Base-by-base conservation (phyloP, 148 eudicot genomes). In the Camellia granthamiana region DNA sequence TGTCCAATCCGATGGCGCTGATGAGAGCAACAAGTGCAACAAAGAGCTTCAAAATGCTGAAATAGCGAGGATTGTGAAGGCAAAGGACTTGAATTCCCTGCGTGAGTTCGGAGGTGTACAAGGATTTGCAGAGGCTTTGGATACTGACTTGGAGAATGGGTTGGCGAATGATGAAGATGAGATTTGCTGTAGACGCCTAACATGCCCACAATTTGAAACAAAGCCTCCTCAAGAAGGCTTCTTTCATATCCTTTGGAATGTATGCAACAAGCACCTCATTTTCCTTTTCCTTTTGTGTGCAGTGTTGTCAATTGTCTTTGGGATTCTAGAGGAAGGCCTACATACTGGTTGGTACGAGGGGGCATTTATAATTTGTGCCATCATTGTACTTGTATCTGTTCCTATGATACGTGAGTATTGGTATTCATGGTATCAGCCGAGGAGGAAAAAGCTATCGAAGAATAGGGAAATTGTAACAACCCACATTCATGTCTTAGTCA, bases 41-140 rank as follows among this genome's bases (percentile, higher is more conserved):
- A 65, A 30, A 68, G 44, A 64, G 46, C 80, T 46, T 46, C 79
- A 71, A 60, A 64, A 56, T 11, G 18, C 54, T 19, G 77, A 11
- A 38, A 80, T 84, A 60, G 55, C 49, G 64, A n/a, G 46, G 54
- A 84, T 81, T 63, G 74, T 84, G 38, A 79, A 75, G 61, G 59
- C 61, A 11, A 72, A 70, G 69, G 66, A 80, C 43, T 75, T 78
- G 79, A 13, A 61, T 1, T 44, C 69, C 21, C 62, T 81, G 52
- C 60, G 3, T 66, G 63, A 60, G 0, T 80, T 67, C 5, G 87
- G 87, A 78, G 84, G 84, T 41, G 64, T 78, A 10, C 1, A 13
- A 14, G 78, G 76, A 81, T 68, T 77, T 38, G 83, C 78, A 54
- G 79, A 14, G 13, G 83, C 86, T 56, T 51, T 84, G 7, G 71